Percentiles rank a stretch among this genome's conserved stretches.
phyloP scores from a whole-genome alignment of 257 asterid genomes.

The Gentiana straminea region DNA sequence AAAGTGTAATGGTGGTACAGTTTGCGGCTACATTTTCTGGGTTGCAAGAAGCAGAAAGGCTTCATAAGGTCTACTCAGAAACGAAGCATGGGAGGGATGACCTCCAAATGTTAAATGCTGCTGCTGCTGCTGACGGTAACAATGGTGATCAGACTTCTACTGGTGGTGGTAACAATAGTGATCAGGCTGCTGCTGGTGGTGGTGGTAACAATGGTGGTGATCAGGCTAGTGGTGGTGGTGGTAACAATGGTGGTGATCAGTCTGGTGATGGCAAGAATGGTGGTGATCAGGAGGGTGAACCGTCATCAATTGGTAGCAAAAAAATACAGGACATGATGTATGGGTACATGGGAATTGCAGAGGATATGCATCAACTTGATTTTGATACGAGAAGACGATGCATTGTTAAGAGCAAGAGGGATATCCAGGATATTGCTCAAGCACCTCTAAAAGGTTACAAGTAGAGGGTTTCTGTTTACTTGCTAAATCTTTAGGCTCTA shows the following conservation, averaged over 20 bases:
- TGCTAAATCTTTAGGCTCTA: neutral
- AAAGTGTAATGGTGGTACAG: constrained; percentile 47
- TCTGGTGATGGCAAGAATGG: constrained; percentile 10
- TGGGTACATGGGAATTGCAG: constrained; percentile 52
- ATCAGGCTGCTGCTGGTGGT: constrained; percentile 9
- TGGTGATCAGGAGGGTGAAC: constrained; percentile 11
- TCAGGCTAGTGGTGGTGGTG: neutral
- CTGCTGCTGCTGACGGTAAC: constrained; percentile 3
- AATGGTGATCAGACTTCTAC: too few species aligned
- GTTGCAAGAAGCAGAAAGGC: constrained; percentile 55
- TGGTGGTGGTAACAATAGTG: too few species aligned
- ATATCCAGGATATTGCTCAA: constrained; percentile 35
- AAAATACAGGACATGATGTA: constrained; percentile 28
- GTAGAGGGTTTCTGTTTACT: neutral
- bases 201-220: neutral
- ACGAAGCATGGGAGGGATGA: constrained; percentile 40
- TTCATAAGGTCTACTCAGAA: constrained; percentile 26
- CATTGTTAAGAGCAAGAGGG: constrained; percentile 48
- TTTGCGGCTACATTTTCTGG: constrained; percentile 60
- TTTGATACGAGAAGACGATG: constrained; percentile 47
- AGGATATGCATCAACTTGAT: constrained; percentile 67
- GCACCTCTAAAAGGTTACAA: constrained; percentile 13
- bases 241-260: neutral
- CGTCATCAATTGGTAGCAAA: constrained; percentile 9
- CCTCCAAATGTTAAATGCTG: constrained; percentile 12